Percentiles rank a stretch among this genome's conserved stretches.
These are phyloP conservation scores for Trichosporon sp. DNA, from an alignment of 1,284 basidiomycete species.

Conservation along the genomic window DNA sequence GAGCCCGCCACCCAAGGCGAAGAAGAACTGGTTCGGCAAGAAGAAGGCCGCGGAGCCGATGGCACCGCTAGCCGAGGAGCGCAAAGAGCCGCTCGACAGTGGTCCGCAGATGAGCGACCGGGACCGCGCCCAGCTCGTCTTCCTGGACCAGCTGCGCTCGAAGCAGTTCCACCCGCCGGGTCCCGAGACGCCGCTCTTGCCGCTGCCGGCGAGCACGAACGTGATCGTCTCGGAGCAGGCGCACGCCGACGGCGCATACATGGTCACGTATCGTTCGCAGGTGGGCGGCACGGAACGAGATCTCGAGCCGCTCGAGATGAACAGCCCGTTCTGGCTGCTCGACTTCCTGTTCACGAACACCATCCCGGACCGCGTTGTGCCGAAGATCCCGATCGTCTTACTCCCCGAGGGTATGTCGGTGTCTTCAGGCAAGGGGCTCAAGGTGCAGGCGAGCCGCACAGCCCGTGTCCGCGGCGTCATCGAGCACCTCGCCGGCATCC, in stretches of 20 bases:
- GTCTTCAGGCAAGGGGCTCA: conserved; percentile 5
- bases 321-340: conserved; percentile 78
- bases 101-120: conserved; percentile 34
- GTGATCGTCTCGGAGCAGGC: conserved; percentile 80
- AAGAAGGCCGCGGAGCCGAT: conserved; percentile 50
- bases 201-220: conserved; percentile 60
- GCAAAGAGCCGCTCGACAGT: conserved; percentile 17
- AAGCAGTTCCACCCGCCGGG: conserved; percentile 65
- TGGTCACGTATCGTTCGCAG: conserved; percentile 68
- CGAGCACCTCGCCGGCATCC: conserved; percentile 12
- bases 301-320: conserved; percentile 63
- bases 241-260: conserved; percentile 64
- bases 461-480: conserved; percentile 19
- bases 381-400: conserved; percentile 82
- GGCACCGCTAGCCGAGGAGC: conserved; percentile 34
- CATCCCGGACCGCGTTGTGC: conserved; percentile 53
- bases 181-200: conserved; percentile 66
- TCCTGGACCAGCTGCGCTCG: conserved; percentile 62
- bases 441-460: conserved; percentile 21
- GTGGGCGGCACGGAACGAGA: conserved; percentile 63
- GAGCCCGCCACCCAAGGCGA: conserved; percentile 2
- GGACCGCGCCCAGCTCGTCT: conserved; percentile 45
- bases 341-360: conserved; percentile 66
- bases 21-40: conserved; percentile 53
- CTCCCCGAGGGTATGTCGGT: conserved; percentile 56